Percentiles rank a stretch among this genome's conserved stretches.
Evolutionary conservation across 2,329 filamentous ascomycete species (phyloP).

Genomic region (Trichoderma polysporum): DNA sequence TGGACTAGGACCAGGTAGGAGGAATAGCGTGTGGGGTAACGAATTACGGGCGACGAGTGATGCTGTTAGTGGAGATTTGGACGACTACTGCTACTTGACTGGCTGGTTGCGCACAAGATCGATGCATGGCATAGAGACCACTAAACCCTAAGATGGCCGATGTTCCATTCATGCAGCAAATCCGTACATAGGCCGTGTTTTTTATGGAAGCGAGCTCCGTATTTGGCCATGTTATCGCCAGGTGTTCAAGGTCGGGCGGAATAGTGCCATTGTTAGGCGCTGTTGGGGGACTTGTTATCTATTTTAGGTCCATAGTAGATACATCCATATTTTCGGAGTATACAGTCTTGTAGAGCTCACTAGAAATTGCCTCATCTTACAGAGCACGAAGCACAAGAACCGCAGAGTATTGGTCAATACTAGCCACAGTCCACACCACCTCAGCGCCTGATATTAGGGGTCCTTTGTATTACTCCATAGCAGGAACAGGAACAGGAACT

Average conservation of each 20-base stretch:
- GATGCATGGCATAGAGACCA: background rate
- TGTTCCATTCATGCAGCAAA: background rate
- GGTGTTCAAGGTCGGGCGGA: background rate
- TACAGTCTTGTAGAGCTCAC: no score
- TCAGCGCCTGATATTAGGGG: background rate
- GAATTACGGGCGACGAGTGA: background rate
- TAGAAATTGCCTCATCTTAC: background rate
- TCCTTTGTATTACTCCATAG: background rate
- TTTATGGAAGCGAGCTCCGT: background rate
- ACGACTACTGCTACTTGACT: background rate
- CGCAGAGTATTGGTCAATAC: background rate
- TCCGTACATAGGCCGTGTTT: background rate
- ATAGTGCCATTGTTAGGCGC: background rate
- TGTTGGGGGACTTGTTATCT: no score
- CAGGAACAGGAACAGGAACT: background rate
- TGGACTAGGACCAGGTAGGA: conserved; percentile 5
- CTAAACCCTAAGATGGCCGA: conserved; percentile 2
- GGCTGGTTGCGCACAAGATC: background rate
- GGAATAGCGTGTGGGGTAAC: conserved; percentile 19
- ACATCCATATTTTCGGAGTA: no score
- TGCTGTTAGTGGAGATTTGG: background rate
- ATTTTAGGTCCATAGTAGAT: no score
- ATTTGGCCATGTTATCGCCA: background rate
- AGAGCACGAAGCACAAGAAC: background rate
- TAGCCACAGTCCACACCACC: background rate